A percentile compares a stretch with the other conserved stretches of the same genome.
These are phyloP conservation scores for Gamsiella multidivaricata DNA, from an alignment of 192 early-diverging fungal genomes.

Conservation along the genomic window DNA sequence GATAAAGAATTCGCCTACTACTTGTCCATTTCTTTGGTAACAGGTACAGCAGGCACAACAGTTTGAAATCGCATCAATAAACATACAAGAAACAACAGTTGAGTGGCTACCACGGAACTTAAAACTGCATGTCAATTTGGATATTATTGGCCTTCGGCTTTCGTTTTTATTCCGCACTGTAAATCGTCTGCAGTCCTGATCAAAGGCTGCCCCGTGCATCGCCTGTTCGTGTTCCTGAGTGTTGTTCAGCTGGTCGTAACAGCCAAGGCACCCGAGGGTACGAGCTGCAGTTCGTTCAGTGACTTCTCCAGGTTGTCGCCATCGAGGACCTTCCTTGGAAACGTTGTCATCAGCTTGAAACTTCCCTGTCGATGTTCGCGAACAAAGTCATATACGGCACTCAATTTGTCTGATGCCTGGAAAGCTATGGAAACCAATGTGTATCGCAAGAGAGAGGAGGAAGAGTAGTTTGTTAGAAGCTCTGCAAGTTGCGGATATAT, in stretches of 20 bases:
- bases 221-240: neutral
- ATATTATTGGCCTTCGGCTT: no score
- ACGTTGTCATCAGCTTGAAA: slow-evolving; percentile 77
- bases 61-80: slow-evolving; percentile 3
- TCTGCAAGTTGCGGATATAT: no score
- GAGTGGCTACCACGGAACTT: no score
- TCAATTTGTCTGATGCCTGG: slow-evolving; percentile 66
- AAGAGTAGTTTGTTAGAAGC: no score
- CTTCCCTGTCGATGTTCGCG: slow-evolving; percentile 51
- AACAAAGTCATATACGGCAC: slow-evolving; percentile 70
- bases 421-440: slow-evolving; percentile 62
- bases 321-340: slow-evolving; percentile 78
- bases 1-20: no score
- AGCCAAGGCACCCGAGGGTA: slow-evolving; percentile 67
- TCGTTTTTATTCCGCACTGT: no score
- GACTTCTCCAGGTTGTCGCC: slow-evolving; percentile 67
- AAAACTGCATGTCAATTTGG: no score
- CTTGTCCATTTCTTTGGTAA: neutral
- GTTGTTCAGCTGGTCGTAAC: slow-evolving; percentile 44
- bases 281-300: slow-evolving; percentile 75
- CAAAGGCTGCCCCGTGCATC: neutral
- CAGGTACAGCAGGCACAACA: neutral
- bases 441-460: neutral
- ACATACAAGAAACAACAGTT: neutral
- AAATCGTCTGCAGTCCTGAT: no score